Conservation (phyloP, 2,329 filamentous ascomycete species). For the Aspergillus neoniger region DNA sequence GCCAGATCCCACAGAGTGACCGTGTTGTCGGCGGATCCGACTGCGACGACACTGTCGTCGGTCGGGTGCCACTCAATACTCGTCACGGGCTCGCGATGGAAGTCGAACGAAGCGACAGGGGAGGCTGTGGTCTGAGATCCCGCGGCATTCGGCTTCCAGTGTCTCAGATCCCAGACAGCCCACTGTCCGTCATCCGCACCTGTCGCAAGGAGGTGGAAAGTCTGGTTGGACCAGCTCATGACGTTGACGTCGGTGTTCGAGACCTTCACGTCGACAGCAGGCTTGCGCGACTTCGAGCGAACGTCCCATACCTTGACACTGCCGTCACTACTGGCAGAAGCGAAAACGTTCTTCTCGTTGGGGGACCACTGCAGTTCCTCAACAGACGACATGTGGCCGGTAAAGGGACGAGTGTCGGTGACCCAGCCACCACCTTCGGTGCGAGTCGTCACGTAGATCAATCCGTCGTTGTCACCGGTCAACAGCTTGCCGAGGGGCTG, state of each 20-base stretch:
- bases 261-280: conserved; percentile 84
- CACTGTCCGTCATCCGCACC: conserved; percentile 92
- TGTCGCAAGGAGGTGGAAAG: conserved; percentile 83
- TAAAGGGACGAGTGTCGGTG: conserved; percentile 80
- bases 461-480: conserved; percentile 86
- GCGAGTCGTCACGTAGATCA: conserved; percentile 84
- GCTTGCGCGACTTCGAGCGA: conserved; percentile 81
- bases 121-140: conserved; percentile 59
- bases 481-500: conserved; percentile 80
- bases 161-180: conserved; percentile 93
- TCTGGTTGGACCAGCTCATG: conserved; percentile 89
- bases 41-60: conserved; percentile 91
- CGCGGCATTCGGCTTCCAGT: conserved; percentile 75
- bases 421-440: conserved; percentile 87
- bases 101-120: conserved; percentile 89
- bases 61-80: conserved; percentile 96
- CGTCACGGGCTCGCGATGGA: conserved; percentile 96
- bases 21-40: conserved; percentile 90
- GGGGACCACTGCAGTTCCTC: conserved; percentile 98
- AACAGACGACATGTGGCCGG: conserved; percentile 79
- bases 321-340: conserved; percentile 89
- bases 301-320: conserved; percentile 96
- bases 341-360: conserved; percentile 88
- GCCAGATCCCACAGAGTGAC: conserved; percentile 96
- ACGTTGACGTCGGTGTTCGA: conserved; percentile 91